Conservation (phyloP, 106 monocot species). For the Phalaenopsis equestris region DNA sequence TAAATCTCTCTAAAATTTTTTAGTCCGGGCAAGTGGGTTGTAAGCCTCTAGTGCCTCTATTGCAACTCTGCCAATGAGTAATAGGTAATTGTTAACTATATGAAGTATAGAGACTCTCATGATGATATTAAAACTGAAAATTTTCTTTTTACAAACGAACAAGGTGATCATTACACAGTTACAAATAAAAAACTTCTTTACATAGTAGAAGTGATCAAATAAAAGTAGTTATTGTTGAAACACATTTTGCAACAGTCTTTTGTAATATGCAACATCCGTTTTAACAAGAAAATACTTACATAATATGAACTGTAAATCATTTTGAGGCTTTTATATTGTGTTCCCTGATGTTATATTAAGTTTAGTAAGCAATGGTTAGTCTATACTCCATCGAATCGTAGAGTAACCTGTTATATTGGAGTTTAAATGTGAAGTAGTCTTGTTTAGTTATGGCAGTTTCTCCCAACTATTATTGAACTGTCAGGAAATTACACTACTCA, state of each 20-base stretch:
- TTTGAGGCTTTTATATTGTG: background rate
- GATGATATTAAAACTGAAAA: background rate
- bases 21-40: too few species aligned
- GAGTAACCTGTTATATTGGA: background rate
- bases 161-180: background rate
- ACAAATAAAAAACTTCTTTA: background rate
- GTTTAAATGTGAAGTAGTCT: background rate
- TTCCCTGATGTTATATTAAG: background rate
- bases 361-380: background rate
- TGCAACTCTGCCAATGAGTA: background rate
- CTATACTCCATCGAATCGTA: background rate
- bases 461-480: background rate
- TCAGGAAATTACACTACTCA: background rate
- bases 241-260: background rate
- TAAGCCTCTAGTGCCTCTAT: too few species aligned
- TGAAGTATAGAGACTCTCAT: background rate
- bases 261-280: background rate
- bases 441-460: background rate
- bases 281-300: background rate
- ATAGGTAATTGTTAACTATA: background rate
- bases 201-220: background rate
- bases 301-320: background rate
- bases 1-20: too few species aligned
- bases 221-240: background rate
- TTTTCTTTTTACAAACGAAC: background rate